These are phyloP conservation scores for Camellia lanceoleosa DNA, from an alignment of 148 eudicot genomes.

Conservation along the genomic window DNA sequence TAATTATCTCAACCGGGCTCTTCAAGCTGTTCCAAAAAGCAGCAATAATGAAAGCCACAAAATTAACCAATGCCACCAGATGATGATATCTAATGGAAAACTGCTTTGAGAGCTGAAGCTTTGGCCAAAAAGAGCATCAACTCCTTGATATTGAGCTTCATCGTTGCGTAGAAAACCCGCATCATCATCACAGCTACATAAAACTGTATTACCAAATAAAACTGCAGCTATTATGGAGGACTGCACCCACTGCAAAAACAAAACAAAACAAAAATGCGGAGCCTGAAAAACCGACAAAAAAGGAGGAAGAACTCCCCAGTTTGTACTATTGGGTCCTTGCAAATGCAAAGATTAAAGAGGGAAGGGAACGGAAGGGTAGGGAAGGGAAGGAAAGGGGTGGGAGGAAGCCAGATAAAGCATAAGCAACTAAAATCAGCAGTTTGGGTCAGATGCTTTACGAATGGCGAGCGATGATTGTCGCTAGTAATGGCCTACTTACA, in stretches of 20 bases:
- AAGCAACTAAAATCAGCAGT: too few species aligned
- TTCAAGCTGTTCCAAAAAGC: background rate
- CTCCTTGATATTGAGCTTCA: background rate
- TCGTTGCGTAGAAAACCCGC: background rate
- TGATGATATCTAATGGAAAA: background rate
- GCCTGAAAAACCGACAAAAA: too few species aligned
- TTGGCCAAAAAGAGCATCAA: background rate
- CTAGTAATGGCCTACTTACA: background rate
- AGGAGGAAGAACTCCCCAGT: too few species aligned
- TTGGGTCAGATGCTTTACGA: background rate
- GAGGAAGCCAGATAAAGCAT: background rate
- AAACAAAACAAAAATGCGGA: too few species aligned
- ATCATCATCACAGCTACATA: slow-evolving; percentile 7
- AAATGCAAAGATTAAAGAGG: too few species aligned
- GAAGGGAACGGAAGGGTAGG: too few species aligned
- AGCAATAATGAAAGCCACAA: background rate
- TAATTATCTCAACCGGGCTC: background rate
- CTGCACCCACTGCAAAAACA: too few species aligned
- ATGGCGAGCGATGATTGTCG: background rate
- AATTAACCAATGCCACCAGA: background rate
- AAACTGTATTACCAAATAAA: background rate
- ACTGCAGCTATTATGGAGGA: too few species aligned
- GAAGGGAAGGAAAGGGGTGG: too few species aligned
- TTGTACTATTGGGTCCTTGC: too few species aligned
- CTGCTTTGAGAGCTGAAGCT: background rate